Conservation (phyloP, 2,329 filamentous ascomycete genomes). For the Aspergillus novofumigatus region DNA sequence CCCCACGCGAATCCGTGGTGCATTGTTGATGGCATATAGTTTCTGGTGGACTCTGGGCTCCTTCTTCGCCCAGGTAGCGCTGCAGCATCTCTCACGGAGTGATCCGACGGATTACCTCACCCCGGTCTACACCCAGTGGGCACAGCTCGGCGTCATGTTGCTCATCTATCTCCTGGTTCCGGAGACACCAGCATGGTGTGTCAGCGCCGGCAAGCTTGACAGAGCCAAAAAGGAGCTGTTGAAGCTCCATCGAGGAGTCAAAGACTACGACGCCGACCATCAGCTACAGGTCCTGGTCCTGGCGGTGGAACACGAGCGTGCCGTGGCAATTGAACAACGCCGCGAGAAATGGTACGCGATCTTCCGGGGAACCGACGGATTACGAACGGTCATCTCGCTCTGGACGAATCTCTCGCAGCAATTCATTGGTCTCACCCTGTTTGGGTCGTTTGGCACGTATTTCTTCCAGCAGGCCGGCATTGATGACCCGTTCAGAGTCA, state of each 20-base stretch:
- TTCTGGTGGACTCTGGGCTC: slow-evolving; percentile 9
- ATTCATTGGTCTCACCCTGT: slow-evolving; percentile 14
- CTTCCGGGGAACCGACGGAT: slow-evolving; percentile 5
- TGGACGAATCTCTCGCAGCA: slow-evolving; percentile 15
- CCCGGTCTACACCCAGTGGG: slow-evolving; percentile 8
- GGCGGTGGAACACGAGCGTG: slow-evolving; percentile 5
- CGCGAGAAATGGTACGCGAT: slow-evolving; percentile 10
- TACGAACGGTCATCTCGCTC: slow-evolving; percentile 10
- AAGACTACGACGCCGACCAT: slow-evolving; percentile 5
- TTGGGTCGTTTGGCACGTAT: slow-evolving; percentile 16
- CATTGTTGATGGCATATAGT: slow-evolving; percentile 9
- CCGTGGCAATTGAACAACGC: slow-evolving; percentile 3
- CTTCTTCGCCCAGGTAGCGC: slow-evolving; percentile 7
- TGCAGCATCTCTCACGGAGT: slow-evolving; percentile 3
- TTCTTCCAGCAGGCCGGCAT: slow-evolving; percentile 17
- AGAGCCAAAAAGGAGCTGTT: slow-evolving; percentile 1
- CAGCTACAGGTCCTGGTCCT: slow-evolving; percentile 1
- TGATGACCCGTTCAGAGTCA: slow-evolving; percentile 8
- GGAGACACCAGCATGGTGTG: slow-evolving; percentile 4
- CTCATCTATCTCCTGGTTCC: slow-evolving; percentile 3
- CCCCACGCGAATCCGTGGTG: slow-evolving; percentile 5
- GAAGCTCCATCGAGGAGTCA: neutral
- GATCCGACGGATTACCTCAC: neutral
- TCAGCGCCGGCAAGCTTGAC: slow-evolving; percentile 2
- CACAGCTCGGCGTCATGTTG: slow-evolving; percentile 5